phyloP scores from a whole-genome alignment of 2,329 filamentous ascomycete species.

The Whalleya microplaca region DNA sequence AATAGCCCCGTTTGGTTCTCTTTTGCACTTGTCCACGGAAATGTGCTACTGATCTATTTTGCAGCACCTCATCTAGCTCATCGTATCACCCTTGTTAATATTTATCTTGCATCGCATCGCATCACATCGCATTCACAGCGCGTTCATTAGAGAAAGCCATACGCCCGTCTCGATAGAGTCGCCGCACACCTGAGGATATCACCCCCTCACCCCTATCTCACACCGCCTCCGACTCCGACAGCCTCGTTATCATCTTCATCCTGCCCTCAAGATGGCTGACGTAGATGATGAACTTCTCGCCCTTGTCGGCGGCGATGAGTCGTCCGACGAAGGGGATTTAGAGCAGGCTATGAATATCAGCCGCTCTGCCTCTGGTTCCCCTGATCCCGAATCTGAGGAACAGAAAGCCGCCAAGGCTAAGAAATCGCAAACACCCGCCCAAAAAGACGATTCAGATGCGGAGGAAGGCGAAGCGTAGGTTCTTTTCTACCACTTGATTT shows the following conservation, averaged over 20 bases:
- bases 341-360: slow-evolving; percentile 56
- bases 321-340: slow-evolving; percentile 57
- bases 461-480: slow-evolving; percentile 87
- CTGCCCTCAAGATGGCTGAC: slow-evolving; percentile 69
- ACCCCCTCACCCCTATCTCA: background rate
- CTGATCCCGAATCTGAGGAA: slow-evolving; percentile 43
- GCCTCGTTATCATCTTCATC: too few species aligned
- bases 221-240: background rate
- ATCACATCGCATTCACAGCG: background rate
- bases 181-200: background rate
- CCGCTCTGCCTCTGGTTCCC: slow-evolving; percentile 59
- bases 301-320: slow-evolving; percentile 78
- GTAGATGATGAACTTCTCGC: slow-evolving; percentile 93
- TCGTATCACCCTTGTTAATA: background rate
- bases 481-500: background rate
- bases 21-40: background rate
- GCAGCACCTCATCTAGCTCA: background rate
- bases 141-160: background rate
- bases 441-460: slow-evolving; percentile 67
- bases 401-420: slow-evolving; percentile 42
- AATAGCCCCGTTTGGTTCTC: slow-evolving; percentile 6
- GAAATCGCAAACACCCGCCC: slow-evolving; percentile 54
- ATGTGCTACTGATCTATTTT: background rate
- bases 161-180: background rate
- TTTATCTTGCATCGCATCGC: background rate